These are phyloP conservation scores for Candida caryicola DNA, from an alignment of 805 yeast species.

Conservation along the genomic window DNA sequence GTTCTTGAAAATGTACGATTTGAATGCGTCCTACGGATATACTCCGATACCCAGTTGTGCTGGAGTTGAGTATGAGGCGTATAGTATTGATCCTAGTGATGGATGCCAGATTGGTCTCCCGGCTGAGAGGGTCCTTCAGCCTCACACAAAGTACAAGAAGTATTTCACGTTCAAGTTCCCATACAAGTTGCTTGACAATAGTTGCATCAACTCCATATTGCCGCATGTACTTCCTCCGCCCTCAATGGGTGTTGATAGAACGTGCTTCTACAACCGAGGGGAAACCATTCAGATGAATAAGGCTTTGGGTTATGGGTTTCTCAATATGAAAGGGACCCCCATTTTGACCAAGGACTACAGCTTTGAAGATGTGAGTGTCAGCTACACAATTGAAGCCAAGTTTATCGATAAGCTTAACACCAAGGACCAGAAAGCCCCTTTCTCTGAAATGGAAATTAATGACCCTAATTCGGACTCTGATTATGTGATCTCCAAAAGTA, in stretches of 20 bases:
- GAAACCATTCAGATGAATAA: slow-evolving; percentile 34
- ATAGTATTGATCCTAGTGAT: slow-evolving; percentile 43
- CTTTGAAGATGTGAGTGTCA: slow-evolving; percentile 43
- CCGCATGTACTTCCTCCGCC: slow-evolving; percentile 45
- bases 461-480: slow-evolving; percentile 31
- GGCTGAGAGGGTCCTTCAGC: slow-evolving; percentile 46
- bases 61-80: slow-evolving; percentile 44
- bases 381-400: slow-evolving; percentile 54
- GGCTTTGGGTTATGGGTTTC: slow-evolving; percentile 54
- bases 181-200: slow-evolving; percentile 47
- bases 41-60: slow-evolving; percentile 51
- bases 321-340: slow-evolving; percentile 51
- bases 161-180: slow-evolving; percentile 61
- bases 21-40: slow-evolving; percentile 55
- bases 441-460: slow-evolving; percentile 36
- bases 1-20: slow-evolving; percentile 58
- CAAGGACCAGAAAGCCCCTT: slow-evolving; percentile 25
- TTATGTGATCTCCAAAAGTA: slow-evolving; percentile 34
- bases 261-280: slow-evolving; percentile 35
- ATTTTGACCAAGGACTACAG: slow-evolving; percentile 47
- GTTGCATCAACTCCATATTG: slow-evolving; percentile 44
- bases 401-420: slow-evolving; percentile 46
- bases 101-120: slow-evolving; percentile 50
- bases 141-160: slow-evolving; percentile 52
- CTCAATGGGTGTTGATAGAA: slow-evolving; percentile 38